Evolutionary conservation across 73 alveolate species (phyloP).

Genomic region (Paramecium tetraurelia): DNA sequence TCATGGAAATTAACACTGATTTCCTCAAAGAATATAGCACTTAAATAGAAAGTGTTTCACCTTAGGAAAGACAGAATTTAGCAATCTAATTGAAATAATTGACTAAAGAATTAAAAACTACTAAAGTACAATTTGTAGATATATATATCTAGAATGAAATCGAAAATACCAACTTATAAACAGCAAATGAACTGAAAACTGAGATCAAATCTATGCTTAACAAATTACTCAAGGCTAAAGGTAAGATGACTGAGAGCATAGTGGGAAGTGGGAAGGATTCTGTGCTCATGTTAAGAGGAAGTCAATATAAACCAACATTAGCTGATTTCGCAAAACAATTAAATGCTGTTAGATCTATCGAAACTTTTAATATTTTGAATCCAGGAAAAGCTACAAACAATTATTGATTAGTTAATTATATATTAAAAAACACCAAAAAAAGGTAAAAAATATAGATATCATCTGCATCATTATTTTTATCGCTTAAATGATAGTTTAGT

Average conservation of each 20-base stretch:
- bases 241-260: conserved; percentile 25
- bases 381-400: background rate
- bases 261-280: background rate
- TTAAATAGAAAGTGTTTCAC: conserved; percentile 15
- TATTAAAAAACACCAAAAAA: background rate
- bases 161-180: background rate
- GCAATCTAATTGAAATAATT: background rate
- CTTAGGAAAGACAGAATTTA: background rate
- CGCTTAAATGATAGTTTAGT: background rate
- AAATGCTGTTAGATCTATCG: conserved; percentile 37
- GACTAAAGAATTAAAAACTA: conserved; percentile 8
- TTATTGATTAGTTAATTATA: conserved; percentile 7
- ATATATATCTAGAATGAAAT: background rate
- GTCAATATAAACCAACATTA: background rate
- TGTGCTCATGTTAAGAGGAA: background rate
- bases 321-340: conserved; percentile 18
- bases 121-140: background rate
- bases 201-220: conserved; percentile 22
- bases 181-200: background rate
- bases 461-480: background rate
- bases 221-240: conserved; percentile 25
- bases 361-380: conserved; percentile 18
- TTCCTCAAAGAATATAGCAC: background rate
- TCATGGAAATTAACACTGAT: conserved; percentile 29
- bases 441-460: background rate